A percentile compares a stretch with the other conserved stretches of the same genome.
Conservation (phyloP, 2,329 filamentous ascomycete genomes). For the Pseudogymnoascus sp. region DNA sequence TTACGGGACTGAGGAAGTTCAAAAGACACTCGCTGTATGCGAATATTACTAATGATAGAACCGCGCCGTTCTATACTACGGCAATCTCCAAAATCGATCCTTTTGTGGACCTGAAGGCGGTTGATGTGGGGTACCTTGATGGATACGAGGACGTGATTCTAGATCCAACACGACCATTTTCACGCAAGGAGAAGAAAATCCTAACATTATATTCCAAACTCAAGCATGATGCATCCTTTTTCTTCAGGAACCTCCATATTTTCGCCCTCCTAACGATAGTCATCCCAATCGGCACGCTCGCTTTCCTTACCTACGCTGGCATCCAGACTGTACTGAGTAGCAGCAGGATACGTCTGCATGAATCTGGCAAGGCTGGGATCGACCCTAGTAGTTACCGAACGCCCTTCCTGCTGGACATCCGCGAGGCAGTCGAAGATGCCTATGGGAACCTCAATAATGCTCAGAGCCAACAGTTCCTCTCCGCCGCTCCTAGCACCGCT, state of each 20-base stretch:
- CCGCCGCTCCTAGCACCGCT: slow-evolving; percentile 23
- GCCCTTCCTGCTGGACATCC: slow-evolving; percentile 65
- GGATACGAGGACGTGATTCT: slow-evolving; percentile 70
- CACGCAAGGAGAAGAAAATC: slow-evolving; percentile 27
- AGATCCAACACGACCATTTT: slow-evolving; percentile 54
- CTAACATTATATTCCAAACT: slow-evolving; percentile 19
- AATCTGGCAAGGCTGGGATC: slow-evolving; percentile 59
- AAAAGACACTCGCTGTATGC: slow-evolving; percentile 69
- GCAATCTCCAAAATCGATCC: slow-evolving; percentile 70
- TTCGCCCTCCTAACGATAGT: neutral
- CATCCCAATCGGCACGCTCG: slow-evolving; percentile 60
- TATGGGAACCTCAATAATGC: slow-evolving; percentile 64
- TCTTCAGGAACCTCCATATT: slow-evolving; percentile 38
- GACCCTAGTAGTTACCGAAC: slow-evolving; percentile 64
- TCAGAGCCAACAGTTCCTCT: slow-evolving; percentile 64
- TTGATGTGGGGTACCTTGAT: slow-evolving; percentile 64
- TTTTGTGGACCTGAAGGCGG: slow-evolving; percentile 55
- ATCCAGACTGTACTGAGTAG: slow-evolving; percentile 69
- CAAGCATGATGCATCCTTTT: slow-evolving; percentile 46
- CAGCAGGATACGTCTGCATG: slow-evolving; percentile 67
- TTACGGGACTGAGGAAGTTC: slow-evolving; percentile 68
- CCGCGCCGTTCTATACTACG: slow-evolving; percentile 76
- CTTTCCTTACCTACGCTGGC: slow-evolving; percentile 66
- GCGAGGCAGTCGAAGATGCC: slow-evolving; percentile 52
- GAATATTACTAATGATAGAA: slow-evolving; percentile 81